phyloP scores from a whole-genome alignment of 129 eudicot species.

The Helichrysum umbraculigerum region DNA sequence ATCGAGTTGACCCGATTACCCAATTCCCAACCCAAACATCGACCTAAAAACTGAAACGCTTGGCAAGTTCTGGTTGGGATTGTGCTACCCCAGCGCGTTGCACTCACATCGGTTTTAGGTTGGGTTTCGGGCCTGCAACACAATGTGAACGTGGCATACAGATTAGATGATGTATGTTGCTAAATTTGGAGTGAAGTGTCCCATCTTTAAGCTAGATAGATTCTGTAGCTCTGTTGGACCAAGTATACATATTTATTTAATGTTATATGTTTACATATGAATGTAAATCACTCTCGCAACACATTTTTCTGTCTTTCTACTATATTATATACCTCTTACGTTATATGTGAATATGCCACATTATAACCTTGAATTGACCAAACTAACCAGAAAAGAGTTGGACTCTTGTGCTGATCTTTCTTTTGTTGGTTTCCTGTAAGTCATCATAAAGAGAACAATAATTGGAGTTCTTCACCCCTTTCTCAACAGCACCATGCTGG shows the following conservation, averaged over 20 bases:
- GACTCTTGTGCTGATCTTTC: constrained; percentile 4
- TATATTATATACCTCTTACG: constrained; percentile 6
- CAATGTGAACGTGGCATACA: too few species aligned
- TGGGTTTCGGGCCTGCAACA: too few species aligned
- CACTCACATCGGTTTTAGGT: too few species aligned
- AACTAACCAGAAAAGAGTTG: background rate
- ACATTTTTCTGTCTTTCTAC: background rate
- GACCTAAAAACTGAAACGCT: too few species aligned
- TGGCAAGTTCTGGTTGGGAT: too few species aligned
- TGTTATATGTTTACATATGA: background rate
- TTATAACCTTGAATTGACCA: background rate
- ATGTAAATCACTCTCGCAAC: background rate
- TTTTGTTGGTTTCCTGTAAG: constrained; percentile 7
- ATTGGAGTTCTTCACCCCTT: background rate
- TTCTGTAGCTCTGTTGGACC: background rate
- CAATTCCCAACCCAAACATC: too few species aligned
- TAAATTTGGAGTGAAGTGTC: too few species aligned
- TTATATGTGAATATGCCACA: background rate
- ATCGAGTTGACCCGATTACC: too few species aligned
- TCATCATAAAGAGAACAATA: background rate
- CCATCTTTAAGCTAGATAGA: background rate
- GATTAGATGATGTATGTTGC: too few species aligned
- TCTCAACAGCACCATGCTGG: constrained; percentile 29
- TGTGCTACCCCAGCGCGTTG: too few species aligned
- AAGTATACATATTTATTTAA: background rate